Evolutionary conservation across 139 green algal genomes (phyloP).

Genomic region (Spirogloea muscicola): DNA sequence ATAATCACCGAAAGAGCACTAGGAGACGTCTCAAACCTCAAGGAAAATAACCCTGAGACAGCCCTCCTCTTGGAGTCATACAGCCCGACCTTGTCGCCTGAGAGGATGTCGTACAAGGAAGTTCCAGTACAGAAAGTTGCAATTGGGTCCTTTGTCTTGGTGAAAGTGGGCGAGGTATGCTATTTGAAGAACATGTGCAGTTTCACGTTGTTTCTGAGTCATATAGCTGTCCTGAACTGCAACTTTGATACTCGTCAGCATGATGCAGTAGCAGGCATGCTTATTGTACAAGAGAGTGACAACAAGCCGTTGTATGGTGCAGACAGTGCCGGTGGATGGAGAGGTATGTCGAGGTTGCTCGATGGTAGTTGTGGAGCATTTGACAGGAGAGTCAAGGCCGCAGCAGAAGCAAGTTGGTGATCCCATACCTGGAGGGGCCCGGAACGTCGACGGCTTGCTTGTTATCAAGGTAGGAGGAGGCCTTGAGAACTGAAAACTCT

Average conservation of each 20-base stretch:
- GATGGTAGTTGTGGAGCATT: constrained; percentile 49
- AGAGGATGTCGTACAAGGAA: background rate
- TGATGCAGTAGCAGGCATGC: no score
- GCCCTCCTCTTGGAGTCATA: constrained; percentile 24
- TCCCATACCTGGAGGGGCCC: constrained; percentile 47
- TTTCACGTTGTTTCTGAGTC: no score
- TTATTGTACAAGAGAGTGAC: no score
- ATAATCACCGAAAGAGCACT: constrained; percentile 17
- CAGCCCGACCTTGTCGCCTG: background rate
- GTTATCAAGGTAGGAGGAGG: constrained; percentile 36
- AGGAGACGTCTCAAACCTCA: constrained; percentile 11
- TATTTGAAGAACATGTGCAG: no score
- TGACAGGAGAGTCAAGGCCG: constrained; percentile 55
- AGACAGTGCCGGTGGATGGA: constrained; percentile 53
- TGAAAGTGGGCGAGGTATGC: constrained; percentile 31
- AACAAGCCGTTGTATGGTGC: no score
- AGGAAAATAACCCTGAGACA: constrained; percentile 22
- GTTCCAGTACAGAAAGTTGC: constrained; percentile 25
- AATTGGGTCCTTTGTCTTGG: constrained; percentile 23
- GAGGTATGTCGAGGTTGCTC: constrained; percentile 41
- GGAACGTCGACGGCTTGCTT: constrained; percentile 49
- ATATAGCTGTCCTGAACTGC: no score
- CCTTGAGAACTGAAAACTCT: no score
- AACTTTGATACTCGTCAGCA: no score
- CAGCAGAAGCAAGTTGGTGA: constrained; percentile 42